Conservation (phyloP, 306 rosid species). For the Ormosia emarginata region DNA sequence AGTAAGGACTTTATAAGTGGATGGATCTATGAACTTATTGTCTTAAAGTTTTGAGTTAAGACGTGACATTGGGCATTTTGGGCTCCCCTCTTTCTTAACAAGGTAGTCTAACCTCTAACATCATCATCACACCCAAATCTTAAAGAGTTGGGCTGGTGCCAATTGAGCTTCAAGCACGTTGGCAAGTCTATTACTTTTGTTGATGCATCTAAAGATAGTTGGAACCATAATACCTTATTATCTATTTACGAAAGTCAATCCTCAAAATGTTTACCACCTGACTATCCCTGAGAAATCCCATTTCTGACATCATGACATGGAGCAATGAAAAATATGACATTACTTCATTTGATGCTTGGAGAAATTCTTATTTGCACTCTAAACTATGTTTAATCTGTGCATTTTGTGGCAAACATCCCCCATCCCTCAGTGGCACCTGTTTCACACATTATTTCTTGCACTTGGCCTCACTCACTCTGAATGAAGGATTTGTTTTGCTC, state of each 20-base stretch:
- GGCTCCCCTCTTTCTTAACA: too few relatives aligned
- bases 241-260: background rate
- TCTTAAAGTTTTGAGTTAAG: too few relatives aligned
- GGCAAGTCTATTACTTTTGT: background rate
- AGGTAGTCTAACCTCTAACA: too few relatives aligned
- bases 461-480: background rate
- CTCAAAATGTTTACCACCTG: background rate
- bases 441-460: background rate
- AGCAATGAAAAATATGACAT: too few relatives aligned
- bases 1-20: too few relatives aligned
- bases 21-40: too few relatives aligned
- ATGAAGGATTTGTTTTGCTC: slow-evolving; percentile 17
- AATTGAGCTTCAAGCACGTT: too few relatives aligned
- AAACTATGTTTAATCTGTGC: background rate
- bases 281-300: background rate
- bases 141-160: too few relatives aligned
- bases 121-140: too few relatives aligned
- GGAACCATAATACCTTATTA: background rate
- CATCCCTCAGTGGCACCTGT: background rate
- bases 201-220: background rate
- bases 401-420: too few relatives aligned
- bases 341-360: background rate
- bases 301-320: background rate
- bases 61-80: too few relatives aligned
- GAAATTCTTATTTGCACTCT: background rate